phyloP scores from a whole-genome alignment of 305 asterid genomes.

The Petunia hybrid region DNA sequence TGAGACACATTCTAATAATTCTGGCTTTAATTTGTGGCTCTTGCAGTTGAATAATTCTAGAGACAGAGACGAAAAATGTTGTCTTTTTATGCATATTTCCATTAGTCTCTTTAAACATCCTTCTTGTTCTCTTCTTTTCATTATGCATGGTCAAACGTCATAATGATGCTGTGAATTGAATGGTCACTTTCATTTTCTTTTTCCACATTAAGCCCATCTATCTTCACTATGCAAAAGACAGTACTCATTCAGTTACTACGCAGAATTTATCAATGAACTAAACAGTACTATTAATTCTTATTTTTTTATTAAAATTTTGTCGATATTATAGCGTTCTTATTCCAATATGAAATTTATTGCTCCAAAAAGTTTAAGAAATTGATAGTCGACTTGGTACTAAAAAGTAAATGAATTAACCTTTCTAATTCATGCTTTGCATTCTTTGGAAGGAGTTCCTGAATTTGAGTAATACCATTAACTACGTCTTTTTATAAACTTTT shows the following conservation, averaged over 20 bases:
- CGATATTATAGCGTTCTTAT: too few species aligned
- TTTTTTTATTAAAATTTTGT: too few species aligned
- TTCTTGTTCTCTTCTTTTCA: not conserved
- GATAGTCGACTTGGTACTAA: not conserved
- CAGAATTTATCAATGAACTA: not conserved
- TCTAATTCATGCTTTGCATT: not conserved
- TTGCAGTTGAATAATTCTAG: not conserved
- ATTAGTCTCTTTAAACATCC: not conserved
- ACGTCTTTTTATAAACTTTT: too few species aligned
- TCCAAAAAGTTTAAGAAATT: too few species aligned
- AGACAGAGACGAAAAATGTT: not conserved
- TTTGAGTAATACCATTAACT: not conserved
- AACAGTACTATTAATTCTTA: too few species aligned
- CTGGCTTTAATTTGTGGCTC: too few species aligned
- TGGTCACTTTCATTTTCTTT: constrained; percentile 1
- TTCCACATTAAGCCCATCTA: not conserved
- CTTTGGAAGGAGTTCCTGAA: not conserved
- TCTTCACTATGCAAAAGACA: not conserved
- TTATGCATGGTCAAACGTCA: constrained; percentile 7
- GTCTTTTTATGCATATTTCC: not conserved
- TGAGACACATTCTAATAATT: too few species aligned
- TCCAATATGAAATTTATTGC: too few species aligned
- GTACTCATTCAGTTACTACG: not conserved
- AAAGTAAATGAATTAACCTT: not conserved
- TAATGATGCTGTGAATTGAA: not conserved